Evolutionary conservation across 495 filamentous ascomycete genomes (phyloP).

Genomic region (Amniculicola lignicola): DNA sequence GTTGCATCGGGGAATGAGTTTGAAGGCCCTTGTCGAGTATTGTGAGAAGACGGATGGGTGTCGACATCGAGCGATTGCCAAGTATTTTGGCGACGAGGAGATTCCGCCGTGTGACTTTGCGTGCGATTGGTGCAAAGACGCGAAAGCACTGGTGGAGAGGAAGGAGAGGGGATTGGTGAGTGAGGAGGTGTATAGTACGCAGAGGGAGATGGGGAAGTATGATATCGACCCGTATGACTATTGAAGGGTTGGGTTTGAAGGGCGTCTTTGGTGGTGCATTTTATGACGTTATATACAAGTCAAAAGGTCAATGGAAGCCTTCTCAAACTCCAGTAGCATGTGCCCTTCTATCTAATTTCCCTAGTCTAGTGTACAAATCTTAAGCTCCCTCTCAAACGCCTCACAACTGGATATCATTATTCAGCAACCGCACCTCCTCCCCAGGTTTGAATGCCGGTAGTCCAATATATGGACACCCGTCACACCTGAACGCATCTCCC

Average conservation of each 20-base stretch:
- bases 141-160: constrained; percentile 56
- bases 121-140: constrained; percentile 87
- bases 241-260: no score
- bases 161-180: constrained; percentile 61
- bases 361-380: no score
- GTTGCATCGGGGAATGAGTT: constrained; percentile 42
- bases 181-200: constrained; percentile 73
- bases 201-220: constrained; percentile 57
- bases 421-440: constrained; percentile 83
- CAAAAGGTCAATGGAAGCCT: no score
- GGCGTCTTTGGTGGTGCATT: no score
- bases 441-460: constrained; percentile 94
- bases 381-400: neutral
- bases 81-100: constrained; percentile 72
- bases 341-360: neutral
- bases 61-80: constrained; percentile 71
- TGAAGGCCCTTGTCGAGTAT: constrained; percentile 62
- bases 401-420: constrained; percentile 81
- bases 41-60: constrained; percentile 73
- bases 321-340: no score
- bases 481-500: constrained; percentile 82
- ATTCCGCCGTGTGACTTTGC: constrained; percentile 71
- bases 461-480: constrained; percentile 87
- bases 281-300: no score
- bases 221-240: constrained; percentile 35